phyloP scores from a whole-genome alignment of 495 filamentous ascomycete genomes.

The Xylaria curta region DNA sequence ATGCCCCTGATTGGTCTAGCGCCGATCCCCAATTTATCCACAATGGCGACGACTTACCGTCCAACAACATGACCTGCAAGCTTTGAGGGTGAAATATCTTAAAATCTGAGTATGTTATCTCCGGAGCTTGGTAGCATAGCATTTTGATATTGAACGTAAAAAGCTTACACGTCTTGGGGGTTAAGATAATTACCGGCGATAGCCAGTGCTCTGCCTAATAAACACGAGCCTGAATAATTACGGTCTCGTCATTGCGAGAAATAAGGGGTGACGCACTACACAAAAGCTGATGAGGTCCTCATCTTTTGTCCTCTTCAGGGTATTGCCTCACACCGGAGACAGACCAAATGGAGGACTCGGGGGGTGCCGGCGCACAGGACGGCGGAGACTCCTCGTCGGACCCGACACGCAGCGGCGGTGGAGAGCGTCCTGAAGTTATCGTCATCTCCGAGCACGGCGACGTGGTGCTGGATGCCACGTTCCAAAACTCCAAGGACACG shows the following conservation, averaged over 20 bases:
- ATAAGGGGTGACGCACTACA: slow-evolving; percentile 1
- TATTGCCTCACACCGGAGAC: slow-evolving; percentile 45
- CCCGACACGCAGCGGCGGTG: slow-evolving; percentile 13
- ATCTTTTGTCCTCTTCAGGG: slow-evolving; percentile 34
- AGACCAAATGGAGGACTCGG: slow-evolving; percentile 41
- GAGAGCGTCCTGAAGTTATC: slow-evolving; percentile 41
- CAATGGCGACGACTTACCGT: slow-evolving; percentile 14
- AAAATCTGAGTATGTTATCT: not conserved
- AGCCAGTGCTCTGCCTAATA: not conserved
- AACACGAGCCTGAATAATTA: not conserved
- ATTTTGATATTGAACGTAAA: not conserved
- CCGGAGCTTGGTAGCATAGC: not conserved
- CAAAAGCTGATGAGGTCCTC: slow-evolving; percentile 42
- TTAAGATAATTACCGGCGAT: not conserved
- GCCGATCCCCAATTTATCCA: slow-evolving; percentile 11
- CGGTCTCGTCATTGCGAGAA: not conserved
- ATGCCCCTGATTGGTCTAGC: slow-evolving; percentile 20
- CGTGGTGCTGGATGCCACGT: slow-evolving; percentile 60
- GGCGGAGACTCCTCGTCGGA: slow-evolving; percentile 30
- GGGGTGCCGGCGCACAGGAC: slow-evolving; percentile 23
- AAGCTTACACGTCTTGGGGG: not conserved
- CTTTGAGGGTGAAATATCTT: not conserved
- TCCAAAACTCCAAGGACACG: slow-evolving; percentile 56
- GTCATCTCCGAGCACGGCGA: slow-evolving; percentile 60
- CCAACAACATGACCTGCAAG: not conserved